Percentiles rank a stretch among this genome's conserved stretches.
phyloP scores from a whole-genome alignment of 1,284 basidiomycete genomes.

The Macrocystidia cucumis region DNA sequence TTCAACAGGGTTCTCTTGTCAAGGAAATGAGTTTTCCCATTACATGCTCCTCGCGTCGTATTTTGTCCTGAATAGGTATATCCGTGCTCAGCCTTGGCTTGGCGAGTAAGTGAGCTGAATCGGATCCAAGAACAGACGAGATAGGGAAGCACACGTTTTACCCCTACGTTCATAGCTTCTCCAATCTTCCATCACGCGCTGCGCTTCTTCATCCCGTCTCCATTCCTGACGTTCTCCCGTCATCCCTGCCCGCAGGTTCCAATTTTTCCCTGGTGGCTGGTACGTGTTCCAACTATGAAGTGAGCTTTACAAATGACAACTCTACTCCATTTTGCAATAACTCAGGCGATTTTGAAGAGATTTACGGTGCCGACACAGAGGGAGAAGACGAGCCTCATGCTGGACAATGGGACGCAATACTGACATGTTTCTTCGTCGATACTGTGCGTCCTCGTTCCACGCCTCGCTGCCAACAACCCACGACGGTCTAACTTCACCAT shows the following conservation, averaged over 20 bases:
- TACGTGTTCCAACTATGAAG: conserved; percentile 16
- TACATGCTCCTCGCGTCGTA: conserved; percentile 87
- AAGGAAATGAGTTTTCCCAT: conserved; percentile 92
- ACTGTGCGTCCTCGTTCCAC: conserved; percentile 43
- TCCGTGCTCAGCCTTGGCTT: neutral
- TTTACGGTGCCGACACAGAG: conserved; percentile 61
- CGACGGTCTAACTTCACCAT: neutral
- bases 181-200: conserved; percentile 59
- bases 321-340: conserved; percentile 1
- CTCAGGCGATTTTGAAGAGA: conserved; percentile 85
- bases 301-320: neutral
- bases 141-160: conserved; percentile 69
- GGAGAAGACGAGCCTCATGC: conserved; percentile 57
- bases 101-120: neutral
- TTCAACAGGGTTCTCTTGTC: conserved; percentile 73
- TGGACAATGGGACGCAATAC: conserved; percentile 80
- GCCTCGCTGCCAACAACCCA: neutral
- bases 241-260: conserved; percentile 52
- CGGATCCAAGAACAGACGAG: conserved; percentile 41
- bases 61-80: conserved; percentile 73
- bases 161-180: conserved; percentile 88
- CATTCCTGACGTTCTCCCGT: conserved; percentile 82
- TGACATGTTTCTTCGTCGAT: conserved; percentile 98
- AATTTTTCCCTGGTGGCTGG: conserved; percentile 85
- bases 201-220: conserved; percentile 61